Conservation (phyloP, 805 yeast species). For the Candida ovalis region DNA sequence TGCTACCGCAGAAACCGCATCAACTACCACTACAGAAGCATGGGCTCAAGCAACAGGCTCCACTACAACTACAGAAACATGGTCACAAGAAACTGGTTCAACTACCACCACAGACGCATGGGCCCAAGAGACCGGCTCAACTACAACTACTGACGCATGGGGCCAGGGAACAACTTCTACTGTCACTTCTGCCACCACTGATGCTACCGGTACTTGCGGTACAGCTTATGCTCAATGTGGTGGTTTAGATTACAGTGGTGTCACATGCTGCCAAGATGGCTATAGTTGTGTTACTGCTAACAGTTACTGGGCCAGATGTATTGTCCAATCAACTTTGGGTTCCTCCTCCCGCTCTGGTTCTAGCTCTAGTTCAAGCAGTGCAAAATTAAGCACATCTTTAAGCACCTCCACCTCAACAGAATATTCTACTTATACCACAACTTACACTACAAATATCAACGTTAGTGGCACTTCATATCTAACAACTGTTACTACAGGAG, state of each 20-base stretch:
- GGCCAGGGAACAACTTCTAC: neutral
- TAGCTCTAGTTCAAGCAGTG: neutral
- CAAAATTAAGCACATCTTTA: neutral
- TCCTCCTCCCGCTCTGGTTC: slow-evolving; percentile 1
- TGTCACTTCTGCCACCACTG: slow-evolving; percentile 7
- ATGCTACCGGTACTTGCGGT: slow-evolving; percentile 17
- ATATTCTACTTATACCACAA: slow-evolving; percentile 14
- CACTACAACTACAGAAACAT: neutral
- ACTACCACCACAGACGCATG: neutral
- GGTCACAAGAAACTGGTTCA: neutral
- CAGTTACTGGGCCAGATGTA: slow-evolving; percentile 30
- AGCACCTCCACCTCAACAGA: slow-evolving; percentile 8
- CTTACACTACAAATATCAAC: slow-evolving; percentile 5
- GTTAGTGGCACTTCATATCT: slow-evolving; percentile 12
- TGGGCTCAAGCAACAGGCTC: neutral
- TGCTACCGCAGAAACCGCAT: neutral
- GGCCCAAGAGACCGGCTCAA: neutral
- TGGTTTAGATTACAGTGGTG: slow-evolving; percentile 26
- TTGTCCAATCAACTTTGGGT: slow-evolving; percentile 21
- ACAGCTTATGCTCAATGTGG: slow-evolving; percentile 31
- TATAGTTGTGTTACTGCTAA: slow-evolving; percentile 22
- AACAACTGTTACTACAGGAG: slow-evolving; percentile 11
- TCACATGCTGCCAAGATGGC: slow-evolving; percentile 25
- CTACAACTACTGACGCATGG: neutral
- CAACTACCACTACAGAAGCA: neutral